Conservation (phyloP, 2,329 filamentous ascomycete genomes). For the Aspergillus calidoustus region DNA sequence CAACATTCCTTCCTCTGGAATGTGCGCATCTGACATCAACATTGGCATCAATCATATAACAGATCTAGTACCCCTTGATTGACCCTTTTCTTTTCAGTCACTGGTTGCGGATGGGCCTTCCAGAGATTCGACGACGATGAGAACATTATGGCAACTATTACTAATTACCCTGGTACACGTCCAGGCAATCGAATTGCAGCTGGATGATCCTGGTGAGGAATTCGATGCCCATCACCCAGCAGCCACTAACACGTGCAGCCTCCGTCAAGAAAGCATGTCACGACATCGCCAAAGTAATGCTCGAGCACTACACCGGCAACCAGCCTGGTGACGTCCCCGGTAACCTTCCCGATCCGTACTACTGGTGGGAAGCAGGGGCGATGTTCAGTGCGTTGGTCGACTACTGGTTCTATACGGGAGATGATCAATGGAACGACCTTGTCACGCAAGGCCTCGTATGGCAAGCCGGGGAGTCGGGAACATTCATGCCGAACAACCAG, state of each 20-base stretch:
- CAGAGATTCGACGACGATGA: constrained; percentile 19
- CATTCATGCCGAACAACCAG: constrained; percentile 50
- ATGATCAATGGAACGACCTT: constrained; percentile 45
- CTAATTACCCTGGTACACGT: constrained; percentile 17
- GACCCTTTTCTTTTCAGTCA: neutral
- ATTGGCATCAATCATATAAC: neutral
- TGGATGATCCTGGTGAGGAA: constrained; percentile 21
- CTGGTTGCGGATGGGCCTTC: neutral
- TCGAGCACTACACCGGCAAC: constrained; percentile 55
- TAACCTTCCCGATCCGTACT: constrained; percentile 55
- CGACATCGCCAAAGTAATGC: constrained; percentile 53
- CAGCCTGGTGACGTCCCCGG: constrained; percentile 56
- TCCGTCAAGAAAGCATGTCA: constrained; percentile 54
- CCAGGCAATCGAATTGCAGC: constrained; percentile 22
- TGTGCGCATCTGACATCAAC: constrained; percentile 3
- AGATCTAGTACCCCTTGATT: neutral
- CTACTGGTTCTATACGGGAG: constrained; percentile 51
- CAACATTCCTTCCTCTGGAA: constrained; percentile 4
- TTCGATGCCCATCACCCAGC: neutral
- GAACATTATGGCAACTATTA: constrained; percentile 21
- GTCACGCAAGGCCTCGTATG: constrained; percentile 42
- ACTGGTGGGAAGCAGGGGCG: constrained; percentile 51
- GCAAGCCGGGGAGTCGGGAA: constrained; percentile 42
- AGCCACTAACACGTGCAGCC: constrained; percentile 29
- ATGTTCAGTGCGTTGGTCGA: constrained; percentile 49